Evolutionary conservation across 2,329 filamentous ascomycete species (phyloP).

Genomic region (Aureobasidium zeae): DNA sequence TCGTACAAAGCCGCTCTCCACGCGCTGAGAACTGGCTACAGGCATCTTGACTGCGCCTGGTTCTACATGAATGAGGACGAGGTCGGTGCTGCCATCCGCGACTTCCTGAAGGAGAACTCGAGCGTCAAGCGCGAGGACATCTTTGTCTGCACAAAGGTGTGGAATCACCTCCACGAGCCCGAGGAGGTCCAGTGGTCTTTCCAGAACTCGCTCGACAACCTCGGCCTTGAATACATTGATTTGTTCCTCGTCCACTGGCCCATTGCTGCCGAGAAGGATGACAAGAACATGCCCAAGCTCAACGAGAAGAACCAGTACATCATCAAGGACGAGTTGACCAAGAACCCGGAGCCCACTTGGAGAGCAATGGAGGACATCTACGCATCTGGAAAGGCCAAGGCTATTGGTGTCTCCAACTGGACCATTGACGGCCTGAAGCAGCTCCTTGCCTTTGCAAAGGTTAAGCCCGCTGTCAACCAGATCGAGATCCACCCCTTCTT

Average conservation of each 20-base stretch:
- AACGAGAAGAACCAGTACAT: slow-evolving; percentile 49
- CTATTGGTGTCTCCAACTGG: slow-evolving; percentile 47
- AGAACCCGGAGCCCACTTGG: slow-evolving; percentile 57
- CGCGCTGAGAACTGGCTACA: slow-evolving; percentile 44
- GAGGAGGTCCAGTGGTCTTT: slow-evolving; percentile 30
- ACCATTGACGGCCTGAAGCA: slow-evolving; percentile 35
- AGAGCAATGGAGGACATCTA: slow-evolving; percentile 52
- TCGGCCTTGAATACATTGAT: slow-evolving; percentile 29
- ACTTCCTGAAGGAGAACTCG: slow-evolving; percentile 43
- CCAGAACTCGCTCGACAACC: slow-evolving; percentile 27
- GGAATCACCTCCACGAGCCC: slow-evolving; percentile 42
- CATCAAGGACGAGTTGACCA: slow-evolving; percentile 55
- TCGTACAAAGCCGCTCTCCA: slow-evolving; percentile 46
- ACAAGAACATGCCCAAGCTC: slow-evolving; percentile 38
- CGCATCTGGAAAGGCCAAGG: slow-evolving; percentile 43
- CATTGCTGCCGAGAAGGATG: slow-evolving; percentile 43
- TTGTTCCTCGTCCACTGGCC: slow-evolving; percentile 36
- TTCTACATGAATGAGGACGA: slow-evolving; percentile 47
- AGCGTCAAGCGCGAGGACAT: slow-evolving; percentile 42
- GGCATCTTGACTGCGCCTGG: slow-evolving; percentile 49
- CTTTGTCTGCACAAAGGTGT: slow-evolving; percentile 46
- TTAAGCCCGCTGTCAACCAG: slow-evolving; percentile 38
- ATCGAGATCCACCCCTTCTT: slow-evolving; percentile 48
- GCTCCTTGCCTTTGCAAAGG: slow-evolving; percentile 35
- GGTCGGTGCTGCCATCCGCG: slow-evolving; percentile 44